Evolutionary conservation across 345 rosid species (phyloP), one percentile per base, ranked within the genome.

Genomic region (Bruguiera sexangula): DNA sequence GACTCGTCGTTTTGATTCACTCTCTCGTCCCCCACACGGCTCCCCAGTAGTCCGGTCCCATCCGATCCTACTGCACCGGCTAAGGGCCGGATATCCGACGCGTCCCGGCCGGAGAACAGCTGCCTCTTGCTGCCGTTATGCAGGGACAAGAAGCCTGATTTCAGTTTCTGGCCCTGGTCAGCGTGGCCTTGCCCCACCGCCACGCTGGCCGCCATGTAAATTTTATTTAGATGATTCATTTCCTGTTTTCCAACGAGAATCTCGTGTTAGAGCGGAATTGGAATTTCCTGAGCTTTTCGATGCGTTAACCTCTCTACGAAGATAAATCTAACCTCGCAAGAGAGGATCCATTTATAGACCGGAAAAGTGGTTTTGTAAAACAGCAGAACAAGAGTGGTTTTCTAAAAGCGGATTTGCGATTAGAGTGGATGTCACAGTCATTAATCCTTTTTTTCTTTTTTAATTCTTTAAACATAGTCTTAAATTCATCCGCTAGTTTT

Each of bases 181-280:
- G 85, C 76, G 71, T 79, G 87, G 59, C 91, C 82, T 74, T 86
- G 96, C 18, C 82, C 90, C 53, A 83, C 88, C 1, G 88, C 87
- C 61, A 88, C 82, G 54, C 85, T 80, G 18, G 96, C 89, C 30
- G 93, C 95, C 92, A 91, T 85, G 85, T 93, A 91, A 0, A 87
- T 80, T 7, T 85, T 67, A 84, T 84, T 89, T 56, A 91, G 16
- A 65, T 73, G 81, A 73, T 82, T 76, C 92, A 87, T 89, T 29
- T 6, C 29, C 60, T 0, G 29, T 56, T 70, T 51, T 26, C 19
- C 4, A 5, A 13, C 0, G 4, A 11, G 4, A 43, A 3, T 15
- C 50, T 15, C 19, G 0, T 0, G 5, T 13, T 43, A 13, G 0
- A 43, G 5, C 5, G 5, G 50, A 15, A 11, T 1, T 2, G 11